Percentiles rank a stretch among this genome's conserved stretches.
Evolutionary conservation across 2,329 filamentous ascomycete species (phyloP).

Genomic region (Alternaria viburni): DNA sequence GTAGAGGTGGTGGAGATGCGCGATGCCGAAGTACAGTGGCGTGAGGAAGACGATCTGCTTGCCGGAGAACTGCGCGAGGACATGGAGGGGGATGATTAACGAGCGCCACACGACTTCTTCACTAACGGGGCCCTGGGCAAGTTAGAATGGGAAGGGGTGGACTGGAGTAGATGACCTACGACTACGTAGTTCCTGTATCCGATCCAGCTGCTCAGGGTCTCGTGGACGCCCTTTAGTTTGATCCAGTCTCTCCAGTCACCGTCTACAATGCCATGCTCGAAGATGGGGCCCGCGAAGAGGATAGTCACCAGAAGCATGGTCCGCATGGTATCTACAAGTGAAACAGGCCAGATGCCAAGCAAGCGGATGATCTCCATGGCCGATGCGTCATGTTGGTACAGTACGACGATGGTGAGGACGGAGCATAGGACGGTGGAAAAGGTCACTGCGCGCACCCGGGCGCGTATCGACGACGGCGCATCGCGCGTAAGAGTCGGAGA

Average conservation of each 20-base stretch:
- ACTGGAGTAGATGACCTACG: slow-evolving; percentile 58
- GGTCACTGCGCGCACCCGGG: slow-evolving; percentile 80
- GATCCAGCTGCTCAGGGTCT: slow-evolving; percentile 72
- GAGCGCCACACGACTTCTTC: slow-evolving; percentile 95
- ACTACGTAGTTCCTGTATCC: slow-evolving; percentile 87
- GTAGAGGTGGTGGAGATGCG: slow-evolving; percentile 95
- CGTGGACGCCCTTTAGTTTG: slow-evolving; percentile 60
- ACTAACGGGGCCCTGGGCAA: slow-evolving; percentile 73
- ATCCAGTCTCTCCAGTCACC: slow-evolving; percentile 71
- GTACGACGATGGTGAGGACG: slow-evolving; percentile 69
- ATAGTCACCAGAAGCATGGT: slow-evolving; percentile 74
- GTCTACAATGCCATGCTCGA: slow-evolving; percentile 77
- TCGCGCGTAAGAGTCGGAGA: slow-evolving; percentile 81
- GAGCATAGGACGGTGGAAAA: slow-evolving; percentile 75
- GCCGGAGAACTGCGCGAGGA: slow-evolving; percentile 65
- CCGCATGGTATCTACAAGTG: slow-evolving; percentile 67
- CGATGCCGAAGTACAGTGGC: slow-evolving; percentile 88
- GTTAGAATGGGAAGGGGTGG: slow-evolving; percentile 10
- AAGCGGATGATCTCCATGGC: slow-evolving; percentile 65
- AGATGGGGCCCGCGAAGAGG: slow-evolving; percentile 85
- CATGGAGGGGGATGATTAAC: slow-evolving; percentile 80
- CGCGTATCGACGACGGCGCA: slow-evolving; percentile 86
- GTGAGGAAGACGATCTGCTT: slow-evolving; percentile 76
- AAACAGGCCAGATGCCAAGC: slow-evolving; percentile 82
- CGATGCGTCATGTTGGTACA: slow-evolving; percentile 62